Percentiles rank a stretch among this genome's conserved stretches.
These are phyloP conservation scores for Filosporella fistucella DNA, from an alignment of 495 filamentous ascomycete genomes.

Conservation along the genomic window DNA sequence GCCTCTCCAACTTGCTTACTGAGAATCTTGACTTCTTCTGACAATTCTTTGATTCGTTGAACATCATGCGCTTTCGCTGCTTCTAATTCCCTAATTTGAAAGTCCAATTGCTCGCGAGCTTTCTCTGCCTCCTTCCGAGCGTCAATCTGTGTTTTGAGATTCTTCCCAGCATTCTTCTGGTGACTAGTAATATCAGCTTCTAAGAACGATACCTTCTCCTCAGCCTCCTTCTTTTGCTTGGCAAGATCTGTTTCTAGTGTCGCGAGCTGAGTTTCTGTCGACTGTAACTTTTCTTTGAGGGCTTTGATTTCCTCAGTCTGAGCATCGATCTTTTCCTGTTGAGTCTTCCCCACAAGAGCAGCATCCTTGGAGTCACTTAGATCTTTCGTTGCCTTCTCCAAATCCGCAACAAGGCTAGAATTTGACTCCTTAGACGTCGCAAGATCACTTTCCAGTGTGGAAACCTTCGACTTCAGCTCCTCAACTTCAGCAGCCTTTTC, in stretches of 20 bases:
- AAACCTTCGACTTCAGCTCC: slow-evolving; percentile 57
- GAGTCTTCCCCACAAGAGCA: slow-evolving; percentile 30
- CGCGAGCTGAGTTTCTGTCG: slow-evolving; percentile 37
- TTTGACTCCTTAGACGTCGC: slow-evolving; percentile 35
- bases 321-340: slow-evolving; percentile 15
- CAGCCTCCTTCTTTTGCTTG: slow-evolving; percentile 16
- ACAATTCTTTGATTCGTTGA: slow-evolving; percentile 31
- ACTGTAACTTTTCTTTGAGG: slow-evolving; percentile 38
- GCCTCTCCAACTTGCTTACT: slow-evolving; percentile 16
- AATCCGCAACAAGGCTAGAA: slow-evolving; percentile 29
- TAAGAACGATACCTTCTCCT: slow-evolving; percentile 10
- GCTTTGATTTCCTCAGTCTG: slow-evolving; percentile 17
- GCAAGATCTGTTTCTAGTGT: slow-evolving; percentile 17
- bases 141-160: slow-evolving; percentile 22
- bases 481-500: slow-evolving; percentile 61
- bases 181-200: slow-evolving; percentile 13
- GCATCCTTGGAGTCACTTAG: slow-evolving; percentile 52
- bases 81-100: slow-evolving; percentile 18
- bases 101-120: slow-evolving; percentile 5
- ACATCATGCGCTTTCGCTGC: slow-evolving; percentile 12
- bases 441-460: slow-evolving; percentile 33
- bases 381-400: slow-evolving; percentile 43
- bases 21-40: slow-evolving; percentile 13
- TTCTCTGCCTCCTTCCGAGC: slow-evolving; percentile 15
- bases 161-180: slow-evolving; percentile 14